phyloP scores from a whole-genome alignment of 148 eudicot genomes.

The Bassia scoparia region DNA sequence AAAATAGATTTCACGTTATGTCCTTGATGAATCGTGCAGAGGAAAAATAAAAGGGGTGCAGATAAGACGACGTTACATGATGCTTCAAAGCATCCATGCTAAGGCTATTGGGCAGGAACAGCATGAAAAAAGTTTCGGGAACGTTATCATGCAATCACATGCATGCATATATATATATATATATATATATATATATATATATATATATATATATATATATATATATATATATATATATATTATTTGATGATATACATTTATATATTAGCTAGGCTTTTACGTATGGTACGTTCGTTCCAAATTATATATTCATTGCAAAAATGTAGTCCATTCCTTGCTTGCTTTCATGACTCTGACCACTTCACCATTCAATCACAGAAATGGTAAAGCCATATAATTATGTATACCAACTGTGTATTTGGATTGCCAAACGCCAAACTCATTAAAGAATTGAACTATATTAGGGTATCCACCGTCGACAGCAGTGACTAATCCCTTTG shows the following conservation, averaged over 20 bases:
- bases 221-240: background rate
- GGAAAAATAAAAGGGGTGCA: too few relatives aligned
- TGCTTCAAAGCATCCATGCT: background rate
- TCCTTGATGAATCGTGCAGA: too few relatives aligned
- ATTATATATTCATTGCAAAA: background rate
- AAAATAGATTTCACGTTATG: too few relatives aligned
- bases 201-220: background rate
- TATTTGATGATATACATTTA: background rate
- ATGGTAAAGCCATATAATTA: conserved; percentile 5
- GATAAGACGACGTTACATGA: too few relatives aligned
- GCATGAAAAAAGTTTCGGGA: background rate
- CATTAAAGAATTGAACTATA: background rate
- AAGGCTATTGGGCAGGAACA: background rate
- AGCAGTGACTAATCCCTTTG: too few relatives aligned
- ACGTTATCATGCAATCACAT: conserved; percentile 3
- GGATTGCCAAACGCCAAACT: background rate
- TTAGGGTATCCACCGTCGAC: too few relatives aligned
- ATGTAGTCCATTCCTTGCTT: background rate
- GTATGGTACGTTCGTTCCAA: background rate
- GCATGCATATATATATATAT: background rate
- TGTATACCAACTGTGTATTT: too few relatives aligned
- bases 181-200: background rate
- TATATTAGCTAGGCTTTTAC: too few relatives aligned
- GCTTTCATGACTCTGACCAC: conserved; percentile 14
- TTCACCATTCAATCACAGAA: background rate